These are phyloP conservation scores for Aspergillus sclerotialis DNA, from an alignment of 2,329 filamentous ascomycete genomes.

Conservation along the genomic window DNA sequence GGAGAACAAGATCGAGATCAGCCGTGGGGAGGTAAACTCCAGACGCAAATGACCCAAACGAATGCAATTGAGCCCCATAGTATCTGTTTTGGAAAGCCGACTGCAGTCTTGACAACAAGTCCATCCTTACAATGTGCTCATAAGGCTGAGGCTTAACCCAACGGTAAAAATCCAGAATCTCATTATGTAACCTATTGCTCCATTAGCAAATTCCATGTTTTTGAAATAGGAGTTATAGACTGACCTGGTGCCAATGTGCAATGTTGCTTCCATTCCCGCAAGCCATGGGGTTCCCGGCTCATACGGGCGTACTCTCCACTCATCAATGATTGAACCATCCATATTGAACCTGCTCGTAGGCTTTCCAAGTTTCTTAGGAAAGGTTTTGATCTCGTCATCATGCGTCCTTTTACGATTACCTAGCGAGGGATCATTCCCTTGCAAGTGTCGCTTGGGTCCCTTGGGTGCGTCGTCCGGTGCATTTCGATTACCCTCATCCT, in stretches of 20 bases:
- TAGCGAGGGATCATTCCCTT: conserved; percentile 40
- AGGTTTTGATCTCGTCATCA: conserved; percentile 59
- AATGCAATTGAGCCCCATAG: conserved; percentile 56
- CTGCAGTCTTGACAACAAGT: conserved; percentile 65
- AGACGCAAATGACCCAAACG: conserved; percentile 92
- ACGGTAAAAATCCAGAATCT: conserved; percentile 82
- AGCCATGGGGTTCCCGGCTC: conserved; percentile 57
- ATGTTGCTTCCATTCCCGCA: conserved; percentile 17
- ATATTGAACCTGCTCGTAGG: conserved; percentile 44
- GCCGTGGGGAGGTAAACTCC: conserved; percentile 70
- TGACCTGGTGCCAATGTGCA: conserved; percentile 29
- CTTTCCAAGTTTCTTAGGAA: conserved; percentile 48
- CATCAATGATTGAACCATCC: conserved; percentile 44
- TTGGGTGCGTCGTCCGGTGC: conserved; percentile 32
- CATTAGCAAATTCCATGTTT: conserved; percentile 7
- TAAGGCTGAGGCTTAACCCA: conserved; percentile 71
- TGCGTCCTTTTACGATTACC: conserved; percentile 68
- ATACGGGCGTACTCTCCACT: conserved; percentile 45
- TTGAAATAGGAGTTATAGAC: conserved; percentile 5
- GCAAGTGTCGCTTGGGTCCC: conserved; percentile 24
- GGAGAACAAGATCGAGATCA: conserved; percentile 89
- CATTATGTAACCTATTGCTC: conserved; percentile 68
- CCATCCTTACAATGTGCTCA: conserved; percentile 67
- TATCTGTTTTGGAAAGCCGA: conserved; percentile 52
- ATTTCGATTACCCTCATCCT: conserved; percentile 28